Percentiles rank a stretch among this genome's conserved stretches.
Conservation (phyloP, 192 early-diverging fungal species). For the Coemansia sp. region DNA sequence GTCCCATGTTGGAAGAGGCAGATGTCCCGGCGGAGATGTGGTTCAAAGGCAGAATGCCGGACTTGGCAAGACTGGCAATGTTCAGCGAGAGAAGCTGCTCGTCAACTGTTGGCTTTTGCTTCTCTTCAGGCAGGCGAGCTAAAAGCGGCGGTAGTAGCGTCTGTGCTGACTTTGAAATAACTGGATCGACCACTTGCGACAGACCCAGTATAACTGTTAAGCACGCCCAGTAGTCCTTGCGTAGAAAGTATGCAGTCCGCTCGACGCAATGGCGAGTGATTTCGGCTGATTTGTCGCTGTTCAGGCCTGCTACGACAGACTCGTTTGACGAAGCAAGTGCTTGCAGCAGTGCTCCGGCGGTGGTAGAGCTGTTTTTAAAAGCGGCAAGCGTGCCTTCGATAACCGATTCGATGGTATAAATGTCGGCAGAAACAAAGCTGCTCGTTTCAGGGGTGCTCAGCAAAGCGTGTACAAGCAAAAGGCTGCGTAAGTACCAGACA, state of each 20-base stretch:
- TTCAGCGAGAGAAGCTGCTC: conserved; percentile 13
- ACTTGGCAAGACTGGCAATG: conserved; percentile 21
- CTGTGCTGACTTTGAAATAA: conserved; percentile 18
- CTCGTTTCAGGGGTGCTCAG: conserved; percentile 29
- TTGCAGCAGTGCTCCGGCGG: conserved; percentile 29
- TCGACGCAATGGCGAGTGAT: conserved; percentile 9
- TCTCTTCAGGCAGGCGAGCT: conserved; percentile 26
- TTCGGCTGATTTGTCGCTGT: background rate
- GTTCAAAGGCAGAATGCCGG: conserved; percentile 1
- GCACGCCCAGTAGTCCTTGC: conserved; percentile 35
- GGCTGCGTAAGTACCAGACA: conserved; percentile 38
- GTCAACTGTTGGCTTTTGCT: conserved; percentile 8
- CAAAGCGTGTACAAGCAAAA: conserved; percentile 39
- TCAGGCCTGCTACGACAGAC: background rate
- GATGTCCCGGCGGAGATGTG: background rate
- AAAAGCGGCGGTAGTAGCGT: conserved; percentile 28
- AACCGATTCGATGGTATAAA: conserved; percentile 16
- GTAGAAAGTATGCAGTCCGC: conserved; percentile 11
- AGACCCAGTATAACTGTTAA: conserved; percentile 30
- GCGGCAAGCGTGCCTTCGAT: conserved; percentile 41
- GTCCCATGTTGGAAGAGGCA: conserved; percentile 28
- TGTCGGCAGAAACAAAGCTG: conserved; percentile 26
- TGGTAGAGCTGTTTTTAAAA: conserved; percentile 6
- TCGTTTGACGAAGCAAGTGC: conserved; percentile 7
- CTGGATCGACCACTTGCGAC: conserved; percentile 5